Evolutionary conservation across 225 moss, liverwort and hornwort genomes (phyloP).

Genomic region (Asterella californica): DNA sequence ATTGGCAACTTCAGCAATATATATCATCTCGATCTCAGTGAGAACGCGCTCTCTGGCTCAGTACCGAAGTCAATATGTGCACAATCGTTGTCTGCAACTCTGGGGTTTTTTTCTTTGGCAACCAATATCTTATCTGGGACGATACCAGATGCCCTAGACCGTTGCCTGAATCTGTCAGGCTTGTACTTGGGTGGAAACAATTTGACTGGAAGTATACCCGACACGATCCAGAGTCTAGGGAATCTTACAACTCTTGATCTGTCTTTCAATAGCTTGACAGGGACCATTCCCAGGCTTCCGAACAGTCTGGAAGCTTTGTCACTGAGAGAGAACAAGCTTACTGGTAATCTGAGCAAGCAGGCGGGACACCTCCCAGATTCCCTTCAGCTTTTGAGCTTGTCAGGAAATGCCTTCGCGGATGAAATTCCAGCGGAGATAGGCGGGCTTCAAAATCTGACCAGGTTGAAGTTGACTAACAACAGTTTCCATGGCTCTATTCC

Average conservation of each 20-base stretch:
- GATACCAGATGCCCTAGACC: neutral
- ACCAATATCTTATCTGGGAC: neutral
- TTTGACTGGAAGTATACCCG: neutral
- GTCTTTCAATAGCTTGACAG: slow-evolving; percentile 2
- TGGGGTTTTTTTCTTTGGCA: neutral
- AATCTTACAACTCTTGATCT: slow-evolving; percentile 8
- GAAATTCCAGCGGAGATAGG: neutral
- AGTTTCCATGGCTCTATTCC: slow-evolving; percentile 8
- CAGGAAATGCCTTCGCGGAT: neutral
- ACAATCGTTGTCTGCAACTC: neutral
- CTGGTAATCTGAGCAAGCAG: neutral
- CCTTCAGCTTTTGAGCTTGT: neutral
- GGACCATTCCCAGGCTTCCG: neutral
- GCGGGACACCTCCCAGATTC: neutral
- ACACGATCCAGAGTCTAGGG: neutral
- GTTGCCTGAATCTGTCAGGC: neutral
- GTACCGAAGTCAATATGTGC: neutral
- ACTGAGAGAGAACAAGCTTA: neutral
- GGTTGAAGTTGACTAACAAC: slow-evolving; percentile 4
- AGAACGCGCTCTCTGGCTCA: neutral
- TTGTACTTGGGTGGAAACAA: slow-evolving; percentile 7
- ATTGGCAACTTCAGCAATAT: neutral
- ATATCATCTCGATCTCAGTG: neutral
- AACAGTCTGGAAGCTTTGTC: neutral
- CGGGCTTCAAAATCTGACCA: neutral